Conservation (phyloP, 1,139 yeast genomes). For the Blastobotrys petasosporus region DNA sequence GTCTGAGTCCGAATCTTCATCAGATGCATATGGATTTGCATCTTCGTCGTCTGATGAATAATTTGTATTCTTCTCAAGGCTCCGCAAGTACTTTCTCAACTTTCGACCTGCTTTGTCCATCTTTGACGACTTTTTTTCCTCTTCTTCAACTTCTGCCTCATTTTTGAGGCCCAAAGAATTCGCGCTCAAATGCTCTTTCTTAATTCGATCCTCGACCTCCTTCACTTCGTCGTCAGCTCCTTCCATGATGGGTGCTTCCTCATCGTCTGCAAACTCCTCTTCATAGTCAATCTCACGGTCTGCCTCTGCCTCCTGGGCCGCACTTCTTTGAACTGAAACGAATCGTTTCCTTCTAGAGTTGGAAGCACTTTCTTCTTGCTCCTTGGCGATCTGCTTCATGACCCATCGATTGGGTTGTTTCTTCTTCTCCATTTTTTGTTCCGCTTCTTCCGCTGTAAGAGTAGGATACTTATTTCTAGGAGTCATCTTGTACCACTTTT, state of each 20-base stretch:
- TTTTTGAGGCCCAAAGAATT: conserved; percentile 48
- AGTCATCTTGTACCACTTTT: conserved; percentile 86
- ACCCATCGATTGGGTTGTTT: conserved; percentile 88
- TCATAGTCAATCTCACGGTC: conserved; percentile 92
- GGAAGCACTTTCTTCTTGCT: conserved; percentile 31
- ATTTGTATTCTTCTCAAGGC: conserved; percentile 81
- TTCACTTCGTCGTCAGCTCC: conserved; percentile 95
- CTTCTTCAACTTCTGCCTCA: conserved; percentile 51
- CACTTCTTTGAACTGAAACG: conserved; percentile 54
- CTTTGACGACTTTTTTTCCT: conserved; percentile 58
- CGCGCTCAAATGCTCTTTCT: conserved; percentile 84
- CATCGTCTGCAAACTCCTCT: conserved; percentile 97
- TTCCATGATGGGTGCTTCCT: conserved; percentile 96
- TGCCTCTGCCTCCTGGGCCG: conserved; percentile 42
- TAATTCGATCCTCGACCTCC: conserved; percentile 80
- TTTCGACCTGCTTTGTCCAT: conserved; percentile 90
- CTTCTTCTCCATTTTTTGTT: conserved; percentile 80
- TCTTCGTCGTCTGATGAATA: conserved; percentile 86
- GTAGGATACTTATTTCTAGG: conserved; percentile 93
- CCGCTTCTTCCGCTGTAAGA: conserved; percentile 92
- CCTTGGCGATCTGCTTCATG: conserved; percentile 82
- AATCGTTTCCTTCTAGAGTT: conserved; percentile 29
- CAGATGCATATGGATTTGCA: conserved; percentile 67
- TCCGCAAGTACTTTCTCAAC: conserved; percentile 73
- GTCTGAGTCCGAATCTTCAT: conserved; percentile 29